Conservation (phyloP, 305 asterid species). For the Nicotiana rustica region DNA sequence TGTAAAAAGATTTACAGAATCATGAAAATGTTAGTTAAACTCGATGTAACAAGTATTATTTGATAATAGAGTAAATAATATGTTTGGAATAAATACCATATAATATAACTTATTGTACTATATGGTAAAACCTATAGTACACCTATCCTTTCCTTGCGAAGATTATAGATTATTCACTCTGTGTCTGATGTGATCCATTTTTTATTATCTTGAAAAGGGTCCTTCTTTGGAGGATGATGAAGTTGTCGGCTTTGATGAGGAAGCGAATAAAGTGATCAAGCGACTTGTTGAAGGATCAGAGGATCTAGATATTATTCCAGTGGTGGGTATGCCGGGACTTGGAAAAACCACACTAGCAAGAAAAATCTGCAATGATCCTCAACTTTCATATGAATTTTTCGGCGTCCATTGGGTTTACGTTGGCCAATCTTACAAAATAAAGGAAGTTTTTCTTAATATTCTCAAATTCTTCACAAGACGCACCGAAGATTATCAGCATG, state of each 20-base stretch:
- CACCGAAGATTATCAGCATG: constrained; percentile 40
- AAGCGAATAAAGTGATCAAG: constrained; percentile 51
- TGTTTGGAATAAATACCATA: background rate
- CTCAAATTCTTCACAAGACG: constrained; percentile 38
- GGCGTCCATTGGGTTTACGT: constrained; percentile 62
- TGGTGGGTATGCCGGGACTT: constrained; percentile 70
- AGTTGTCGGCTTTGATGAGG: constrained; percentile 68
- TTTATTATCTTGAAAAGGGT: constrained; percentile 42
- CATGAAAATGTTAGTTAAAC: background rate
- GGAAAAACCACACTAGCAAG: constrained; percentile 74
- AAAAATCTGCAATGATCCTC: constrained; percentile 55
- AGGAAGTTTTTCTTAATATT: constrained; percentile 59
- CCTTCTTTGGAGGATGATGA: constrained; percentile 63
- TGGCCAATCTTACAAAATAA: constrained; percentile 54
- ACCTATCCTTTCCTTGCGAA: no score
- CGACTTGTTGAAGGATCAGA: constrained; percentile 52
- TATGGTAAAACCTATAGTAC: no score
- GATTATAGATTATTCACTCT: background rate
- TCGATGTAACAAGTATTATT: background rate
- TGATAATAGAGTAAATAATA: no score
- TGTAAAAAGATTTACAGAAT: no score
- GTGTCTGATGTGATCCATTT: background rate
- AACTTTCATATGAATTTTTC: constrained; percentile 51
- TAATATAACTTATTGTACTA: no score
- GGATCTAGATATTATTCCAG: constrained; percentile 40